These are phyloP conservation scores for Nicotiana obtusifolia DNA, from an alignment of 257 asterid species.

Conservation along the genomic window DNA sequence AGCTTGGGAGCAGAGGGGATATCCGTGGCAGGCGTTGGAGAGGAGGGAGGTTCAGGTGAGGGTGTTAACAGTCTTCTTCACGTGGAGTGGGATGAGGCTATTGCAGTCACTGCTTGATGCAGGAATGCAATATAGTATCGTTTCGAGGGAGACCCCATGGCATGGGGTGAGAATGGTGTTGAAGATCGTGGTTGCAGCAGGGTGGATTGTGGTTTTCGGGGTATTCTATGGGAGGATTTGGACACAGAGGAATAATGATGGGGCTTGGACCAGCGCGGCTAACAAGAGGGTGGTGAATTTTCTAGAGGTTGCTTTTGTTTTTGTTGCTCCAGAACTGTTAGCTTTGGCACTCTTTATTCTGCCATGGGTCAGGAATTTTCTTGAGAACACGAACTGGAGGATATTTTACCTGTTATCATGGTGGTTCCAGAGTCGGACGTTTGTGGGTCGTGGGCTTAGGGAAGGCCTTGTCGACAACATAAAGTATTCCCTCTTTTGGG, in stretches of 20 bases:
- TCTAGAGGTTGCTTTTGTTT: constrained; percentile 64
- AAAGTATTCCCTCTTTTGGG: constrained; percentile 83
- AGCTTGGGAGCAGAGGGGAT: constrained; percentile 63
- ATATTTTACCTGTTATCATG: constrained; percentile 74
- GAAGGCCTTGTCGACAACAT: constrained; percentile 91
- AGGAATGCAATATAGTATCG: constrained; percentile 78
- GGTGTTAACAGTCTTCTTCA: constrained; percentile 74
- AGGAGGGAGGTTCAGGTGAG: constrained; percentile 63
- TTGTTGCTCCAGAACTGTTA: constrained; percentile 76
- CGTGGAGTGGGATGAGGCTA: constrained; percentile 89
- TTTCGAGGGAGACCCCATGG: constrained; percentile 83
- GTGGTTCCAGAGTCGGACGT: constrained; percentile 96
- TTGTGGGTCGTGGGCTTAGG: constrained; percentile 95
- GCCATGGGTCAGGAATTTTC: constrained; percentile 86
- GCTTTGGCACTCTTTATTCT: constrained; percentile 66
- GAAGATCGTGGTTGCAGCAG: constrained; percentile 73
- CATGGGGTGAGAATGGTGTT: constrained; percentile 78
- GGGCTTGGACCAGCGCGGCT: constrained; percentile 45
- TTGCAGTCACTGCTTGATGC: constrained; percentile 80
- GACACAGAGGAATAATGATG: constrained; percentile 52
- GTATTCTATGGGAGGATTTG: constrained; percentile 68
- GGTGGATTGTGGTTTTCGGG: constrained; percentile 83
- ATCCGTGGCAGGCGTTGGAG: constrained; percentile 79
- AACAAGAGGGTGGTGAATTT: constrained; percentile 53
- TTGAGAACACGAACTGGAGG: constrained; percentile 93